These are phyloP conservation scores for Arachis stenosperma DNA, from an alignment of 306 rosid genomes.

Conservation along the genomic window DNA sequence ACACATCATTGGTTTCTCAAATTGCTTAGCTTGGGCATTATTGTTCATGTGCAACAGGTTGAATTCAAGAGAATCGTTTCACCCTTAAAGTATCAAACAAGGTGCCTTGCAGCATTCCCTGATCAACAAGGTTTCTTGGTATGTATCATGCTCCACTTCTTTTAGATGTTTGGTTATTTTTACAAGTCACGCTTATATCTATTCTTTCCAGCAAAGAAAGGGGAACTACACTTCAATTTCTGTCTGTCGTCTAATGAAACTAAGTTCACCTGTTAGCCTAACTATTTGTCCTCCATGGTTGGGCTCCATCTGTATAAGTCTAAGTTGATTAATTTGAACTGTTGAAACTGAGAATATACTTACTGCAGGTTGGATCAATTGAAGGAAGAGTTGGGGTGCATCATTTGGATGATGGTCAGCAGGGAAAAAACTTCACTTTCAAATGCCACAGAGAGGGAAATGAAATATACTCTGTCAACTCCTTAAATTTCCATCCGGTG, in stretches of 20 bases:
- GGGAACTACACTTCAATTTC: conserved; percentile 17
- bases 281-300: neutral
- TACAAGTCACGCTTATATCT: too few species aligned
- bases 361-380: conserved; percentile 80
- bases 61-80: conserved; percentile 82
- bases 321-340: conserved; percentile 31
- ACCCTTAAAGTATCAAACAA: conserved; percentile 90
- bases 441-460: conserved; percentile 92
- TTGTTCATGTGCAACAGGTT: conserved; percentile 49
- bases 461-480: conserved; percentile 89
- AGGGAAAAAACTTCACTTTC: conserved; percentile 86
- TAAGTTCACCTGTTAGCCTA: conserved; percentile 25
- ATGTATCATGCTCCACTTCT: conserved; percentile 26
- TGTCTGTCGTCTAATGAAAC: neutral
- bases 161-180: conserved; percentile 36
- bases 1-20: conserved; percentile 12
- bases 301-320: conserved; percentile 17
- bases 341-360: conserved; percentile 41
- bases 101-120: conserved; percentile 94
- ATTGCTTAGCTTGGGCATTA: conserved; percentile 21
- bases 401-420: conserved; percentile 81
- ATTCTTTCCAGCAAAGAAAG: neutral
- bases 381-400: conserved; percentile 99
- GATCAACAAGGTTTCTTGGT: conserved; percentile 98
- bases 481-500: conserved; percentile 96